Base-by-base conservation (phyloP, 202 grass and related monocot species). In the Dendrocalamus latiflorus region DNA sequence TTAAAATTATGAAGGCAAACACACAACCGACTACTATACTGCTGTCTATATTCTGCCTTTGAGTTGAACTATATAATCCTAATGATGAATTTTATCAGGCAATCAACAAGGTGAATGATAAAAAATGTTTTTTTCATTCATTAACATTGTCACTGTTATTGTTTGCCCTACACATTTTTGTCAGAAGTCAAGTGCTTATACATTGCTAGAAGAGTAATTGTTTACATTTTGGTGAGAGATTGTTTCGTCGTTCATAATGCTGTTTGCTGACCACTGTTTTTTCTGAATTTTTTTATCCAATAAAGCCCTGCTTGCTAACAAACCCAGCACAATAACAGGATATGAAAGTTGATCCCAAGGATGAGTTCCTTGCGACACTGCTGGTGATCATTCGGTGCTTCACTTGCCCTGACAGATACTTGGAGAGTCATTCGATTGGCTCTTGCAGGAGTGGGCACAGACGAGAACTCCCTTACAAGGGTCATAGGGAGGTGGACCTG, bases 391-490 rank as follows among this genome's bases (percentile, higher is more conserved):
- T 98, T 15, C 80, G 89, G 6, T 98, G 95, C 65, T 88, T 93
- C 85, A 84, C 37, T 42, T 98, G 80, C 24, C 95, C 95, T 24
- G 89, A 93, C 57, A 90, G 67, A 70, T 98, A 95, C 83, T 98
- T 93, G 14, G 92, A 89, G 81, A 74, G 57, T 93, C 51, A 82
- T 91, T 58, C 72, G 93, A 16, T 21, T 86, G 80, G 77, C 95
- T 34, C 84, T 98, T 15, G 89, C 87, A 57, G 88, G 89, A 37
- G 12, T 87, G 68, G 89, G 91, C 62, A 98, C 89, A 10, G 95
- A 98, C 33, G 95, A 93, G 76, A 76, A 93, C 72, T 55, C 83
- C 38, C 89, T 98, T 33, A 93, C 95, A 44, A 92, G 95, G 74
- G 43, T 95, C 53, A 84, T 1, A 89, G 93, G 15, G 95, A 95